Conservation (phyloP, 2,329 filamentous ascomycete genomes). For the Ciborinia camelliae region DNA sequence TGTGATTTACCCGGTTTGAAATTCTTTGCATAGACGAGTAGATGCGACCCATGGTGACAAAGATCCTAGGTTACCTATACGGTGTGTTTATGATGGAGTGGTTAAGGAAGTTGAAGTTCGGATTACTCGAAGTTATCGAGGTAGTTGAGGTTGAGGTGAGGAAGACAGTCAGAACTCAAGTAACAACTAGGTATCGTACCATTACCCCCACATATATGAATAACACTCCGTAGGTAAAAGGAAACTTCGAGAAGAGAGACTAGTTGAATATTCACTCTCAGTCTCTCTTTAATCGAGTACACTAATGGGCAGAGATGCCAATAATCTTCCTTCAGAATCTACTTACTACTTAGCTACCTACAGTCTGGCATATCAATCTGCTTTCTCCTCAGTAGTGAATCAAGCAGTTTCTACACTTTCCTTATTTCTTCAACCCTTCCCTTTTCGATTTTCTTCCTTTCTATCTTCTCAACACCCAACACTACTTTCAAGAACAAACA, state of each 20-base stretch:
- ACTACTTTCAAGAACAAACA: background rate
- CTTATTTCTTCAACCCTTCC: too few species aligned
- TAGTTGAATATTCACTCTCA: too few species aligned
- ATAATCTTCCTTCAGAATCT: too few species aligned
- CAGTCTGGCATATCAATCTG: background rate
- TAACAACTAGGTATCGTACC: background rate
- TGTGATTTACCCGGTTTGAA: background rate
- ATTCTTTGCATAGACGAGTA: background rate
- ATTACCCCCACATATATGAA: too few species aligned
- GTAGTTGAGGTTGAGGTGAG: background rate
- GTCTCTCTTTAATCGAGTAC: too few species aligned
- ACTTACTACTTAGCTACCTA: too few species aligned
- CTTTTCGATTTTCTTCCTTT: background rate
- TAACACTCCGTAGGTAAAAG: background rate
- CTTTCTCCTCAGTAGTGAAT: background rate
- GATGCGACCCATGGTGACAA: too few species aligned
- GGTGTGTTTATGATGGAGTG: background rate
- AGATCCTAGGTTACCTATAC: background rate
- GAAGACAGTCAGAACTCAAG: background rate
- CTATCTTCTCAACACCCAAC: background rate
- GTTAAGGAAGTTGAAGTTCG: too few species aligned
- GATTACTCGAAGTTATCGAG: background rate
- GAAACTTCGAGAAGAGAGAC: too few species aligned
- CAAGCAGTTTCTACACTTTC: background rate
- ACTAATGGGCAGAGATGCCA: too few species aligned